A percentile compares a stretch with the other conserved stretches of the same genome.
phyloP scores from a whole-genome alignment of 441 rosid species.

The Populus hybrid region DNA sequence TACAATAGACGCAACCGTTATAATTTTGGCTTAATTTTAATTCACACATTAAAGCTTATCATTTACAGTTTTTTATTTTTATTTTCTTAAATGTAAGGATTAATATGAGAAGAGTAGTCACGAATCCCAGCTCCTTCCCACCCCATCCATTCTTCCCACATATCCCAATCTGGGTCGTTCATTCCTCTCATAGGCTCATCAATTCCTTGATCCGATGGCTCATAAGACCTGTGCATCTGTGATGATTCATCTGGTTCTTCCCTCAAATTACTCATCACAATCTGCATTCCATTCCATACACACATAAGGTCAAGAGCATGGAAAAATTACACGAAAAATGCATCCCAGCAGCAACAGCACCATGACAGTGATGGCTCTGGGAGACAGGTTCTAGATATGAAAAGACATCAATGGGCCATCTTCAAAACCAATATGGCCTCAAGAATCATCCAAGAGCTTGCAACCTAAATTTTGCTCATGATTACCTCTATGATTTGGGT shows the following conservation, averaged over 20 bases:
- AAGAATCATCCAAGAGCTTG: not conserved
- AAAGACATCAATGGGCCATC: constrained; percentile 6
- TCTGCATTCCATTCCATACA: constrained; percentile 26
- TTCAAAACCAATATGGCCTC: not conserved
- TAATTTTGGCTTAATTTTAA: not conserved
- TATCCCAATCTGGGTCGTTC: constrained; percentile 60
- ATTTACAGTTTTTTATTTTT: not conserved
- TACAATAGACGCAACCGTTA: not conserved
- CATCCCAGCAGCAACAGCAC: not conserved
- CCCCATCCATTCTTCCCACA: constrained; percentile 99
- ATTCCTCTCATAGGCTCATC: constrained; percentile 55
- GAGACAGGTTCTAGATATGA: constrained; percentile 1
- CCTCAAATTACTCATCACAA: constrained; percentile 53
- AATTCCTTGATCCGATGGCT: constrained; percentile 35
- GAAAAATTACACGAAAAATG: not conserved
- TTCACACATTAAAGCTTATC: not conserved
- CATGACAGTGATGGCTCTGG: not conserved
- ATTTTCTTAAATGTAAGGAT: constrained; percentile 56
- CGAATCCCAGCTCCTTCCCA: constrained; percentile 95
- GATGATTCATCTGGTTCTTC: constrained; percentile 32
- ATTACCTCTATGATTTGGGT: not conserved
- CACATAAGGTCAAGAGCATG: not conserved
- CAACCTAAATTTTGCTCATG: not conserved
- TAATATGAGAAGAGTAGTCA: constrained; percentile 74
- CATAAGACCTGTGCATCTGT: constrained; percentile 17